phyloP scores from a whole-genome alignment of 2,329 filamentous ascomycete species.

The Epichloe coenophiala region DNA sequence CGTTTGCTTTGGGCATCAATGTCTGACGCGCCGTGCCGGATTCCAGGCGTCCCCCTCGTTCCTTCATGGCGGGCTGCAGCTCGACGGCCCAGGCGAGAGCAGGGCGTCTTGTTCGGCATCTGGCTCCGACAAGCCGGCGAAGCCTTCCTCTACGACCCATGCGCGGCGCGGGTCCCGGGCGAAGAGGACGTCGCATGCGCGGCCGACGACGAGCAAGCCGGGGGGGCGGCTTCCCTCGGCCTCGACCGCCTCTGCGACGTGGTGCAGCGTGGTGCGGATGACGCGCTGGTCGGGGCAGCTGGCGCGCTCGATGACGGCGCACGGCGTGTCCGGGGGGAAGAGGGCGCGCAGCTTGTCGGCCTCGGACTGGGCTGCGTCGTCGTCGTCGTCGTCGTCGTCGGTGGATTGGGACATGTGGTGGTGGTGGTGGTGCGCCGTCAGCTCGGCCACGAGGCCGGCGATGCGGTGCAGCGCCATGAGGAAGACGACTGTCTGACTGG shows the following conservation, averaged over 20 bases:
- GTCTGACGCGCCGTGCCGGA: too few relatives aligned
- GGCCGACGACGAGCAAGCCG: slow-evolving; percentile 79
- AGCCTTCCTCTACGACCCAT: slow-evolving; percentile 84
- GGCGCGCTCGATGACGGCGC: slow-evolving; percentile 84
- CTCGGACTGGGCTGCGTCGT: neutral
- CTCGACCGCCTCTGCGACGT: slow-evolving; percentile 72
- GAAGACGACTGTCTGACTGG: slow-evolving; percentile 75
- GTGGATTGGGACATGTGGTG: too few relatives aligned
- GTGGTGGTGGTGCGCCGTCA: slow-evolving; percentile 21
- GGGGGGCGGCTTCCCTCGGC: slow-evolving; percentile 75
- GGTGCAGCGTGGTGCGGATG: slow-evolving; percentile 70
- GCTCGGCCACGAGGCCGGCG: slow-evolving; percentile 53
- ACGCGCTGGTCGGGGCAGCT: slow-evolving; percentile 91
- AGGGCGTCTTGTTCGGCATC: slow-evolving; percentile 29
- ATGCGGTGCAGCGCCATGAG: slow-evolving; percentile 91
- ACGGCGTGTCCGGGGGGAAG: slow-evolving; percentile 80
- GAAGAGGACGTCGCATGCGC: slow-evolving; percentile 67
- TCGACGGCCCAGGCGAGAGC: neutral
- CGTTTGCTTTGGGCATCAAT: too few relatives aligned
- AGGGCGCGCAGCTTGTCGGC: slow-evolving; percentile 20
- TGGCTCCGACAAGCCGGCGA: slow-evolving; percentile 55
- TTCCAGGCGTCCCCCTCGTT: too few relatives aligned
- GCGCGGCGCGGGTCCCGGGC: slow-evolving; percentile 41
- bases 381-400: too few relatives aligned
- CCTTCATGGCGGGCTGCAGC: too few relatives aligned